A percentile compares a stretch with the other conserved stretches of the same genome.
phyloP scores from a whole-genome alignment of 441 rosid genomes.

The Cnidoscolus chayamansa region DNA sequence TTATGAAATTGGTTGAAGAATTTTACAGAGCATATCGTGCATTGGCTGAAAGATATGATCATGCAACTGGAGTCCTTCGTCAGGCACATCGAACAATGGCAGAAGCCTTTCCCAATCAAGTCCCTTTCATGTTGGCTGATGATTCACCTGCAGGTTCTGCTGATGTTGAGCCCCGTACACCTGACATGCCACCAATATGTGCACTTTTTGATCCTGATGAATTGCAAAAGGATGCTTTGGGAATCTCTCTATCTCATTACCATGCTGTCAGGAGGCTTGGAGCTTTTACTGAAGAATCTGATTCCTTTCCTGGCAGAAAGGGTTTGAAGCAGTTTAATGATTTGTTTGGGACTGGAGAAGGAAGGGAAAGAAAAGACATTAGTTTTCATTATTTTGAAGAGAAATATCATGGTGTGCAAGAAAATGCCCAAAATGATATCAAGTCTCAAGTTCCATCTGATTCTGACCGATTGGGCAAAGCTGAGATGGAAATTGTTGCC shows the following conservation, averaged over 20 bases:
- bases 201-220: conserved; percentile 53
- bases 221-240: conserved; percentile 55
- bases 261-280: conserved; percentile 51
- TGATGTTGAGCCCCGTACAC: conserved; percentile 70
- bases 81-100: conserved; percentile 90
- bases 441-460: conserved; percentile 49
- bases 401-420: conserved; percentile 33
- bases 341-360: conserved; percentile 47
- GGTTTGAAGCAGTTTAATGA: conserved; percentile 54
- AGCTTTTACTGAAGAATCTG: conserved; percentile 59
- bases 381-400: conserved; percentile 59
- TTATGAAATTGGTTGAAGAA: conserved; percentile 96
- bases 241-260: conserved; percentile 39
- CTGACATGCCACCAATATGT: conserved; percentile 49
- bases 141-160: conserved; percentile 51
- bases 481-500: conserved; percentile 68
- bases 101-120: conserved; percentile 90
- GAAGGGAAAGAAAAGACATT: conserved; percentile 66
- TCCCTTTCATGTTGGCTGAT: conserved; percentile 58
- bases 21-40: conserved; percentile 97
- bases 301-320: conserved; percentile 41
- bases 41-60: conserved; percentile 93
- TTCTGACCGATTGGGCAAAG: conserved; percentile 61
- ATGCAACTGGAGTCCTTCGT: conserved; percentile 85
- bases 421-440: conserved; percentile 29